Evolutionary conservation across 2,329 filamentous ascomycete species (phyloP).

Genomic region (Epichloe amarillans): DNA sequence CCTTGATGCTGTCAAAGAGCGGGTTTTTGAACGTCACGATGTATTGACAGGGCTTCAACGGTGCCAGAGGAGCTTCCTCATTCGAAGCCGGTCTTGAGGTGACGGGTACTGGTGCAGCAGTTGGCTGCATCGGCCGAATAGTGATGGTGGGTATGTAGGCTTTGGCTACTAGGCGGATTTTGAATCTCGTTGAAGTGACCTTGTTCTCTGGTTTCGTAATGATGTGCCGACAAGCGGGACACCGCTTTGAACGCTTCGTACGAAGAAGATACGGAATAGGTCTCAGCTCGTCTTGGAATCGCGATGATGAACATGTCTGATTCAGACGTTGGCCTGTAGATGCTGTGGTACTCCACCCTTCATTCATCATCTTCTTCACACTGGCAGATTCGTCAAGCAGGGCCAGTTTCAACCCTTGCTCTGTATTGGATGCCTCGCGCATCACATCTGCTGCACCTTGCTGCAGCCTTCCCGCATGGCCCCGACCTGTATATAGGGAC

Average conservation of each 20-base stretch:
- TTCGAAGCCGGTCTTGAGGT: slow-evolving; percentile 18
- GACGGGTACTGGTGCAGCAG: slow-evolving; percentile 20
- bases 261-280: slow-evolving; percentile 73
- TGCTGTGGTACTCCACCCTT: slow-evolving; percentile 51
- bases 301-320: slow-evolving; percentile 40
- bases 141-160: slow-evolving; percentile 78
- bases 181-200: slow-evolving; percentile 75
- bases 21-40: slow-evolving; percentile 87
- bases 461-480: slow-evolving; percentile 47
- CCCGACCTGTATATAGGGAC: slow-evolving; percentile 67
- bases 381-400: slow-evolving; percentile 47
- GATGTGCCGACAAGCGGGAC: slow-evolving; percentile 84
- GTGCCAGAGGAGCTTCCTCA: slow-evolving; percentile 30
- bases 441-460: slow-evolving; percentile 59
- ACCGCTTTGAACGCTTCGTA: slow-evolving; percentile 89
- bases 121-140: slow-evolving; percentile 47
- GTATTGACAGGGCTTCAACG: slow-evolving; percentile 58
- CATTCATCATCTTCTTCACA: slow-evolving; percentile 43
- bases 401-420: slow-evolving; percentile 59
- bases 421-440: slow-evolving; percentile 59
- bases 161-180: slow-evolving; percentile 78
- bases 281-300: slow-evolving; percentile 61
- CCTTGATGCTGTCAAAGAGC: slow-evolving; percentile 78
- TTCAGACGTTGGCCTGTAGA: slow-evolving; percentile 33
- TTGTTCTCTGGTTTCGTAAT: slow-evolving; percentile 90